Conservation (phyloP, 441 rosid species). For the Gossypium aridum region DNA sequence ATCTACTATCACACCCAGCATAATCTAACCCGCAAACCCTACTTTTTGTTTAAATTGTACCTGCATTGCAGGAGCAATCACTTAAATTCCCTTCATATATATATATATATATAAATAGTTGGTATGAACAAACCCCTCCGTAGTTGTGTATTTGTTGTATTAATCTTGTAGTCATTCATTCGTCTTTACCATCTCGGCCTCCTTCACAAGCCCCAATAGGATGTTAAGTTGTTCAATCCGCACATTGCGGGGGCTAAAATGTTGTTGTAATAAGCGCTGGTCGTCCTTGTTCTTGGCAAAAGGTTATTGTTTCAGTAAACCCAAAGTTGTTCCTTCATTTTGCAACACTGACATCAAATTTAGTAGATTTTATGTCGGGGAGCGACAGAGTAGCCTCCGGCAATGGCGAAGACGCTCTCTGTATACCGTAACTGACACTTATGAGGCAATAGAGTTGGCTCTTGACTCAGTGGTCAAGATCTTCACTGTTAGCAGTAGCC, state of each 20-base stretch:
- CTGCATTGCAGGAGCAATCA: too few relatives aligned
- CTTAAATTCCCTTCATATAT: too few relatives aligned
- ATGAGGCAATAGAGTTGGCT: constrained; percentile 50
- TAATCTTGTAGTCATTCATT: neutral
- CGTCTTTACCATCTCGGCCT: neutral
- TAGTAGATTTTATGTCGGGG: neutral
- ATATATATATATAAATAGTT: too few relatives aligned
- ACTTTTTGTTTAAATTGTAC: too few relatives aligned
- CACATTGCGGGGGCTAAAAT: neutral
- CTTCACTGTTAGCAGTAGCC: constrained; percentile 70
- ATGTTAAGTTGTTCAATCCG: neutral
- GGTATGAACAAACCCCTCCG: neutral
- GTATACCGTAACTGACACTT: constrained; percentile 17
- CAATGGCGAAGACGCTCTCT: neutral
- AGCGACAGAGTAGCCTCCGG: neutral
- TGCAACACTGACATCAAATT: neutral
- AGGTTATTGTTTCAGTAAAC: neutral
- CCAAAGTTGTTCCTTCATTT: neutral
- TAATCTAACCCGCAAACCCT: too few relatives aligned
- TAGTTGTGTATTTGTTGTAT: neutral
- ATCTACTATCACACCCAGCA: too few relatives aligned
- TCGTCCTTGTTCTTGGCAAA: neutral
- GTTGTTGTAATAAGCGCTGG: neutral
- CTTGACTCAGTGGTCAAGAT: constrained; percentile 77
- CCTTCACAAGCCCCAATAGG: neutral